Base-by-base conservation (phyloP, 2,329 filamentous ascomycete species). In the Aureobasidium namibiae region DNA sequence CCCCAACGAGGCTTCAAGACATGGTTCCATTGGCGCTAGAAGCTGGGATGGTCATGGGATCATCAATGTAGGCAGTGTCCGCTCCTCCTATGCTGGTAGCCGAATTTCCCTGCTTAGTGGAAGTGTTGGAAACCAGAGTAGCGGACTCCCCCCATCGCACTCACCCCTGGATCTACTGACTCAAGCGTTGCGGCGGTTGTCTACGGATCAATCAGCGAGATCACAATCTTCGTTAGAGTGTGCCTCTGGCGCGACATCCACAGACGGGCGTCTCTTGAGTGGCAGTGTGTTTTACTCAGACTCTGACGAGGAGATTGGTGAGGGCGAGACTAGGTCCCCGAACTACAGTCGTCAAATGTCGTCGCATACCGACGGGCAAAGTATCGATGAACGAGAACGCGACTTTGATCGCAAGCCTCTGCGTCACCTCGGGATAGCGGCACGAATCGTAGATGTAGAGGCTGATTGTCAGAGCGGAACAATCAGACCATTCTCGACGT, bases 111-210 rank as follows among this genome's bases (percentile, higher is more conserved):
- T 29, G 7, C 29, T 33, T 1, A n/a, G 2, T 24, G 29, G 18
- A 39, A 1, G 10, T 24, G 8, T 4, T 36, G 18, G 8, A 7
- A 6, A 9, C 9, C 52, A 34, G 5, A 16, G 8, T 16, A 29
- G 21, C 4, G 13, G 18, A 8, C 39, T 67, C 16, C 58, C 61
- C 3, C 63, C 66, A 44, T 65, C 64, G 10, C 60, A 62, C 18
- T 72, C 69, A 9, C 69, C 69, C 11, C 62, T 72, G 3, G 69
- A 72, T 39, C 65, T 67, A 16, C 61, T 72, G 11, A 66, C 64
- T 3, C 65, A 67, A 49, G 58, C 66, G n/a, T 61, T 71, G n/a
- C 67, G 64, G 50, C 64, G 64, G 9, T 50, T 70, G 48, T 64
- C 63, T 1, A 60, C 61, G 16, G 61, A 54, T 44, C 13, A 33